Evolutionary conservation across 257 asterid genomes (phyloP), one percentile per base, ranked within the genome.

Genomic region (Przewalskia tangutica): DNA sequence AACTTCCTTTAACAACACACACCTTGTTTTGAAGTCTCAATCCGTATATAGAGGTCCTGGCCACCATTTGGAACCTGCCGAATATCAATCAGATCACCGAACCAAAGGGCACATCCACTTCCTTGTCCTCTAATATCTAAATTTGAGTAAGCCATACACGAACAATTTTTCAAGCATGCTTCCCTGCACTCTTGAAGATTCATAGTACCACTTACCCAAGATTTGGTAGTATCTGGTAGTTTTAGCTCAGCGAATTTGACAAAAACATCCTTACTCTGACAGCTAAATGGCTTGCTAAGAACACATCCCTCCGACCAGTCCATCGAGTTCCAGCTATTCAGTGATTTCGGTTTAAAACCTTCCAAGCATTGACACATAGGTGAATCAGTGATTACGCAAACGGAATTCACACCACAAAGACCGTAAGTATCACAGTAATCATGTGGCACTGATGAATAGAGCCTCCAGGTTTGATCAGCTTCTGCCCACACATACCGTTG

Each of bases 221-320:
- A 32, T 68, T 79, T 9, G 11, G 63, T 55, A 16, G 88, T 78
- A 66, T 89, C 89, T 1, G 90, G 90, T 56, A 89, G 58, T 79
- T 89, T 89, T 59, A 87, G 56, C 34, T 81, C 86, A 4, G 90
- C 79, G 80, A 77, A 59, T 63, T 87, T 84, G 62, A 86, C 34
- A 44, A 89, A 89, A 75, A 63, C 90, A 60, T 83, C 82, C 27
- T 77, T 82, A n/a, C 8, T 89, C 27, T 70, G 14, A 78, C 90
- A 89, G 79, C 86, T 84, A 59, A 89, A 59, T 44, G 88, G 85
- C 80, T 84, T 84, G 11, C 83, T 40, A 4, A 53, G 86, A 10
- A 81, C 63, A 84, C 92, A 89, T 82, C 89, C 90, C 54, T 80
- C 67, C 18, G 88, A 86, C 92, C 90, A 89, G 76, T 87, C 90